Evolutionary conservation across 1,139 yeast genomes (phyloP), one percentile per base, ranked within the genome.

Genomic region (Blastobotrys illinoisensis): DNA sequence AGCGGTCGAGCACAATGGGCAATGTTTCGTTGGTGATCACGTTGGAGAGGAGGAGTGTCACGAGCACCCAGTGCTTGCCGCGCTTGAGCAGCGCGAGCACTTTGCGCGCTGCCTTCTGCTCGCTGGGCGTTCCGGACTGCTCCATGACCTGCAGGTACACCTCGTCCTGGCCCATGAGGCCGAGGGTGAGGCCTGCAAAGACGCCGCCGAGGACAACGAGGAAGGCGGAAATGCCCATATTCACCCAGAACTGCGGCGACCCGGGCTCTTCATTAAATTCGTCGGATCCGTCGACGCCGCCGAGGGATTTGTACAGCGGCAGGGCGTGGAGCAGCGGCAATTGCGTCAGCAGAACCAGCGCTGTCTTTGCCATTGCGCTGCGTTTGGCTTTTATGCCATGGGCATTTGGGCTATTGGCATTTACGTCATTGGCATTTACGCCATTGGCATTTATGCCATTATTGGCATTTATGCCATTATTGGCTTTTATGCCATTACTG

Each of bases 41-140:
- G 67, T 93, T 93, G 49, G 71, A 21, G 47, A 91, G 75, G 59
- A 93, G 78, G 57, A 93, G 73, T 0, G 99, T 93, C 32, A 93
- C 98, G 54, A 93, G 78, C n/a, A 93, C 93, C 97, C 98, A 91
- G 72, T 93, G 99, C 69, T 93, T 93, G 55, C 98, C 98, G 57
- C 84, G 77, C 52, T 86, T 82, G 54, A 91, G 80, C 62, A 93
- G 75, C 26, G 74, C 69, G 55, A 93, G 78, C 48, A 93, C 98
- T 61, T 81, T 85, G 28, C 75, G 71, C n/a, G 98, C 95, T 59
- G 84, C 79, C 56, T 74, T 77, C 47, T 86, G 79, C 70, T 93
- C 98, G 5, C 66, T 61, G 4, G 61, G 58, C 14, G 75, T 77
- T 11, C 86, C 86, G 14, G 81, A 75, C 56, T 73, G 74, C 53